Percentiles rank a stretch among this genome's conserved stretches.
These are phyloP conservation scores for Francoa sonchifolia DNA, from an alignment of 441 rosid species.

Conservation along the genomic window DNA sequence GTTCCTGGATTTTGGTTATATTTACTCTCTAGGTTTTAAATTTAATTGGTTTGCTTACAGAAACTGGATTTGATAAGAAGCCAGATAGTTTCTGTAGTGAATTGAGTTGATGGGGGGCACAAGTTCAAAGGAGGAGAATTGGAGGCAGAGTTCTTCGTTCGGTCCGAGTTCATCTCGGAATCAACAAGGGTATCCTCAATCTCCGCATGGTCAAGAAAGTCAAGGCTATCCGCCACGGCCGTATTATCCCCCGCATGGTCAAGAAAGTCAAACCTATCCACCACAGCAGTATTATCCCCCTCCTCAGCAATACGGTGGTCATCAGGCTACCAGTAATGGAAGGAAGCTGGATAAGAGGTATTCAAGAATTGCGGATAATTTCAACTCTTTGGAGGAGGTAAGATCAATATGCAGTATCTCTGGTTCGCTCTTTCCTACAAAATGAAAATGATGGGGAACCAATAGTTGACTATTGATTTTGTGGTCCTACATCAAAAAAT, in stretches of 20 bases:
- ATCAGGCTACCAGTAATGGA: constrained; percentile 11
- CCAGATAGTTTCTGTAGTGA: constrained; percentile 10
- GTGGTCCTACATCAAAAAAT: too few species aligned
- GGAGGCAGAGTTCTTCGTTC: constrained; percentile 30
- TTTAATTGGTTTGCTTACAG: constrained; percentile 5
- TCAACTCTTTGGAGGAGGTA: constrained; percentile 79
- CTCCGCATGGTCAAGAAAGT: constrained; percentile 32
- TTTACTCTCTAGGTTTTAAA: constrained; percentile 12
- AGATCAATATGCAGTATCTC: not conserved
- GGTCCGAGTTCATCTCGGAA: constrained; percentile 28
- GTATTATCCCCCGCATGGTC: constrained; percentile 3
- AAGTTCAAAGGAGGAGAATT: constrained; percentile 41
- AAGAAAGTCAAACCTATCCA: constrained; percentile 23
- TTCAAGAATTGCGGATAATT: constrained; percentile 72
- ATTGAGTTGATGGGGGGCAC: constrained; percentile 55
- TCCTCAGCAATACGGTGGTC: constrained; percentile 20
- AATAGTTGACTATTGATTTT: too few species aligned
- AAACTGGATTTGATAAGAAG: constrained; percentile 3
- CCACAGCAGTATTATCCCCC: constrained; percentile 33
- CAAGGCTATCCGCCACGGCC: constrained; percentile 24
- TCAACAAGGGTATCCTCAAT: constrained; percentile 31
- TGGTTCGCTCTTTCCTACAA: not conserved
- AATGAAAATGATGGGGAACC: too few species aligned
- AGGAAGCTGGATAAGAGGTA: constrained; percentile 58
- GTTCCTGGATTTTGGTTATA: too few species aligned